Evolutionary conservation across 2,329 filamentous ascomycete genomes (phyloP), one percentile per base, ranked within the genome.

Genomic region (Torrubiellomyces zombiae): DNA sequence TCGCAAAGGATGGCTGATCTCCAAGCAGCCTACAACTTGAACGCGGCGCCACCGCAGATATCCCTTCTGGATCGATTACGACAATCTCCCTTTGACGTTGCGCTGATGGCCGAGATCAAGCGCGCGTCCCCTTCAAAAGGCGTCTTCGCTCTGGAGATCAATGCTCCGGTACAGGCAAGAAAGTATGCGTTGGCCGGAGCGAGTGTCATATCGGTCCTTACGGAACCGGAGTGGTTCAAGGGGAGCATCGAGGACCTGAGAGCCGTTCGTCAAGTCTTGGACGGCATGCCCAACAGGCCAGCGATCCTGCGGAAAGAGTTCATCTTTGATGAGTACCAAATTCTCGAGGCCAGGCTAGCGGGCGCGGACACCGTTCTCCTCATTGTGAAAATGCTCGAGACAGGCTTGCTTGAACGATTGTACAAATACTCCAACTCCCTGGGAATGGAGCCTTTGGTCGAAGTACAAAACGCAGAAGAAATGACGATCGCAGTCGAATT

Each of bases 141-240:
- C 13, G 70, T 91, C 19, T 95, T 98, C 33, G 81, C 85, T 1
- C 63, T 92, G 3, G 71, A 81, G 14, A 78, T 85, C 13, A 89
- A 78, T 39, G 89, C 89, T 7, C 83, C 89, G 14, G 72, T 75
- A 5, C 89, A 98, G 50, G 89, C 91, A 20, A 73, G 75, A 34
- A 82, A 77, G 37, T 98, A 98, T 48, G 89, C 91, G 7, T 65
- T 89, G 25, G 85, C 89, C 6, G 91, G 89, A 9, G 89, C 89
- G 23, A 95, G 86, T 46, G 82, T 92, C 19, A 98, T 98, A 37
- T 95, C 89, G 2, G 89, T 98, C n/a, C 66, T 98, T 23, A 98
- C 89, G 0, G 89, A 98, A 52, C 89, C 91, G 1, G 79, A 95
- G 44, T 98, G 89, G 89, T 98, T 98, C 62, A 95, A 94, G 55